These are phyloP conservation scores for Xylaria scruposa DNA, from an alignment of 495 filamentous ascomycete genomes.

Conservation along the genomic window DNA sequence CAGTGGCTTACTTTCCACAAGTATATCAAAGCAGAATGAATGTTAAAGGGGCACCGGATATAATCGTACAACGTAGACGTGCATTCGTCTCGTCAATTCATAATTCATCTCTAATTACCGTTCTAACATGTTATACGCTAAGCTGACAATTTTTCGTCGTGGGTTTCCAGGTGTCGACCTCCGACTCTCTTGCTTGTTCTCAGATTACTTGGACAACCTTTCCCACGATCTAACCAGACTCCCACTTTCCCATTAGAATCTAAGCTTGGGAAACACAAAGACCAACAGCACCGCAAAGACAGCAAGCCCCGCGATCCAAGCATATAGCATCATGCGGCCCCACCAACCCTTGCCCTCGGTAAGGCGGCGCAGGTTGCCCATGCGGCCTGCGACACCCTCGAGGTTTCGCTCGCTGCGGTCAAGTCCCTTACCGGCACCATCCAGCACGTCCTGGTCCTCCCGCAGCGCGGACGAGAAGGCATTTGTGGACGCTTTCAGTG, in stretches of 20 bases:
- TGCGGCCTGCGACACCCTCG: conserved; percentile 72
- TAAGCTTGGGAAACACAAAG: conserved; percentile 80
- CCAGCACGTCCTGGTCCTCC: conserved; percentile 72
- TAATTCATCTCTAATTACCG: conserved; percentile 7
- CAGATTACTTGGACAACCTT: not conserved
- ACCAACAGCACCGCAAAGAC: conserved; percentile 76
- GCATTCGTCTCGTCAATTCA: conserved; percentile 19
- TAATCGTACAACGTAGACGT: conserved; percentile 16
- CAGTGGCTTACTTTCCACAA: not conserved
- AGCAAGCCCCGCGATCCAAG: conserved; percentile 80
- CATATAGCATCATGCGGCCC: conserved; percentile 85
- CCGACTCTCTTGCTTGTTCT: too few relatives aligned
- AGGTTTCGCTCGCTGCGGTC: conserved; percentile 77
- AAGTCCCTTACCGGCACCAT: conserved; percentile 72
- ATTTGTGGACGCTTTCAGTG: conserved; percentile 76
- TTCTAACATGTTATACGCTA: conserved; percentile 22
- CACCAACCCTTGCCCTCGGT: conserved; percentile 88
- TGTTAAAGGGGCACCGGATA: not conserved
- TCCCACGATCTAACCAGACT: not conserved
- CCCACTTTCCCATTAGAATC: conserved; percentile 62
- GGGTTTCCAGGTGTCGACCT: not conserved
- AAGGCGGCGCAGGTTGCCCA: conserved; percentile 75
- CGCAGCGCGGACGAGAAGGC: conserved; percentile 74
- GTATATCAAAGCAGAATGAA: not conserved
- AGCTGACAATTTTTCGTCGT: not conserved